These are phyloP conservation scores for Teratosphaeria pseudoeucalypti DNA, from an alignment of 2,329 filamentous ascomycete species.

Conservation along the genomic window DNA sequence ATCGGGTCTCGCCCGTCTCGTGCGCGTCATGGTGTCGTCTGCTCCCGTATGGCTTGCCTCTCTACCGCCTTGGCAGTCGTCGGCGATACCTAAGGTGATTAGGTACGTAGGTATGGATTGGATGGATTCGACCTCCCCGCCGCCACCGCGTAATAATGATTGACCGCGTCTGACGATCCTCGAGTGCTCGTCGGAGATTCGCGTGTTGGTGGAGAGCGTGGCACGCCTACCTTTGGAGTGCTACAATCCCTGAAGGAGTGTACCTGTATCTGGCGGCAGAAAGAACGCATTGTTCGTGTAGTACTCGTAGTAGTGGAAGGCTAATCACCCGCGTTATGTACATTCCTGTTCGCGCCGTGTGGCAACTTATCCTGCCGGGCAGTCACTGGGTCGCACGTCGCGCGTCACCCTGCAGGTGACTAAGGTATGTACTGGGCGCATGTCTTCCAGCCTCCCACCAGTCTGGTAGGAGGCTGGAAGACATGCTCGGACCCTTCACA, in stretches of 20 bases:
- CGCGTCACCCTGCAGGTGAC: neutral
- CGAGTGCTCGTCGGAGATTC: neutral
- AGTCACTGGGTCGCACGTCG: neutral
- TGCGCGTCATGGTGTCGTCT: neutral
- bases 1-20: conserved; percentile 3
- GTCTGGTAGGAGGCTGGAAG: neutral
- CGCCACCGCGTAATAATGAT: neutral
- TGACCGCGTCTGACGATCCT: neutral
- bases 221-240: neutral
- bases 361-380: neutral
- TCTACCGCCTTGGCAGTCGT: neutral
- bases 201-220: neutral
- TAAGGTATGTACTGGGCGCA: neutral
- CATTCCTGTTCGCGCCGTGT: neutral
- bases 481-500: neutral
- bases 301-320: neutral
- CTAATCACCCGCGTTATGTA: neutral
- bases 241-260: too few relatives aligned
- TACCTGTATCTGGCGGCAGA: neutral
- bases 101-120: too few relatives aligned
- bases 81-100: too few relatives aligned
- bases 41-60: neutral
- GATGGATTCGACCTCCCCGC: neutral
- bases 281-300: neutral
- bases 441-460: too few relatives aligned